Evolutionary conservation across 129 eudicot species (phyloP).

Genomic region (Tanacetum coccineum): DNA sequence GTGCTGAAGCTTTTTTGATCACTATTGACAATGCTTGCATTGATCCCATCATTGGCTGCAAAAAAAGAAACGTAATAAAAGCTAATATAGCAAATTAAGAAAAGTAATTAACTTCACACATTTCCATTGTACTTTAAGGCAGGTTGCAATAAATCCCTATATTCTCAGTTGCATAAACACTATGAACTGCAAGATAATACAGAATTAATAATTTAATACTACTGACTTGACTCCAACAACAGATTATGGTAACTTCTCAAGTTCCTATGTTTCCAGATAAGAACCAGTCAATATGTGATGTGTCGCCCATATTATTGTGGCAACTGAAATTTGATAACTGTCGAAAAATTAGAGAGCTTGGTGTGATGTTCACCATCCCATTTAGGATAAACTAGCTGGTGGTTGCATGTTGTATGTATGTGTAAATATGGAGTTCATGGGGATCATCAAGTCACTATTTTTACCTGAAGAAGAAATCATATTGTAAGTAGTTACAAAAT

Average conservation of each 20-base stretch:
- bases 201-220: background rate
- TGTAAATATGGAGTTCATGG: constrained; percentile 6
- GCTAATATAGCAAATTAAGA: constrained; percentile 5
- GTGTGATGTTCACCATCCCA: background rate
- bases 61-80: background rate
- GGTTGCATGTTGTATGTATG: background rate
- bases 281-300: background rate
- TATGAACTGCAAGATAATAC: constrained; percentile 1
- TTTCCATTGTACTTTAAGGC: constrained; percentile 1
- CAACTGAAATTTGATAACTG: background rate
- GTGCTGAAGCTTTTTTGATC: constrained; percentile 63
- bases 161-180: constrained; percentile 12
- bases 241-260: background rate
- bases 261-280: background rate
- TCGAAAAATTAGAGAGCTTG: background rate
- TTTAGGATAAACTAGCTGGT: constrained; percentile 1
- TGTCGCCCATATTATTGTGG: background rate
- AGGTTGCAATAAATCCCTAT: constrained; percentile 3
- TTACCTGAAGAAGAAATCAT: constrained; percentile 9
- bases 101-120: constrained; percentile 5
- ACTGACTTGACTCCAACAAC: background rate
- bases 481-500: constrained; percentile 5
- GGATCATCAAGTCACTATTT: constrained; percentile 15
- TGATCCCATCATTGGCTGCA: constrained; percentile 94
- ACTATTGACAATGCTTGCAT: constrained; percentile 82